Evolutionary conservation across 2,329 filamentous ascomycete species (phyloP), one percentile per base, ranked within the genome.

Genomic region (Fusarium cicatricum): DNA sequence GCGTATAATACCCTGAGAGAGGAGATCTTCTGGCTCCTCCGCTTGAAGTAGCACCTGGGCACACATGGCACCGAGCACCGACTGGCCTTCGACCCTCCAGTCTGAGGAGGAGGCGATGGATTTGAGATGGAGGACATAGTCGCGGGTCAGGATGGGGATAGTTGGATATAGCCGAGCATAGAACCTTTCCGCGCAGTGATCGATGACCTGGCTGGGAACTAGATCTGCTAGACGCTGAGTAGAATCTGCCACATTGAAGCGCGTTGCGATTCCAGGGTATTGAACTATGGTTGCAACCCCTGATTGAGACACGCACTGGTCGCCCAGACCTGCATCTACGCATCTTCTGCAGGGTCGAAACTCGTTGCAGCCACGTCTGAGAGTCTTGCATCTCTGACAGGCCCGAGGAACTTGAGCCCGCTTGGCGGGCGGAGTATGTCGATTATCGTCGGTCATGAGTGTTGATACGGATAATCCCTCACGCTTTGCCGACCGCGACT

Each of bases 351-450:
- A 80, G 11, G 78, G 78, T 37, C 78, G 69, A 42, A 71, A 74
- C 62, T 80, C 77, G 65, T 74, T 79, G 61, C 78, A 80, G 1
- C 77, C 77, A 28, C 78, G 72, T 26, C 78, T 75, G 11, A 79
- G 69, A 15, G 68, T 70, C 57, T 77, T 77, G 67, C 78, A 80
- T 17, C 78, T 70, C 26, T 72, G 71, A 49, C 78, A 80, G 8
- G 78, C 78, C 23, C 75, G 69, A 9, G 78, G 75, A 8, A 80
- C 78, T 54, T 79, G 77, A 16, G 70, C 66, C 17, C 77, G 70
- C 62, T 78, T 79, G 40, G 63, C 50, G 12, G 64, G 64, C 8
- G 63, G 48, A 29, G 32, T 29, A 23, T 41, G 16, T 34, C 29
- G 60, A 42, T 19, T 47, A 48, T 61, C 42, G 28, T 43, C 33